Base-by-base conservation (phyloP, 1,284 basidiomycete genomes). In the Ceratobasidium sp. region DNA sequence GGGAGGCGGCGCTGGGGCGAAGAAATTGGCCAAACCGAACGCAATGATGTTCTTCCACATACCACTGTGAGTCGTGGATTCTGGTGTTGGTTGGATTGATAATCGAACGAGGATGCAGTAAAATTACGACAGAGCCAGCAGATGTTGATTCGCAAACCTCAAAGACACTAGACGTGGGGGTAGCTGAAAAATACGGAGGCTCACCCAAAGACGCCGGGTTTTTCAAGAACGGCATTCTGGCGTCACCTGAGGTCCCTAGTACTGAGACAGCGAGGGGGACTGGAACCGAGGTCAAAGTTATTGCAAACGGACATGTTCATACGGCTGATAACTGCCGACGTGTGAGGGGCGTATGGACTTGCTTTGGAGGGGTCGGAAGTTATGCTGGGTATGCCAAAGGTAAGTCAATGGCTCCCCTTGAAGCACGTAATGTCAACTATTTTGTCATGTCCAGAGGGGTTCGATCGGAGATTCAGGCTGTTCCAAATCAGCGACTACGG, bases 31-130 rank as follows among this genome's bases (percentile, higher is more conserved):
- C 3, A 96, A 94, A 78, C 94, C 94, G 1, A 96, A 96, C 75
- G 94, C 93, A 0, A 78, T 96, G 74, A 92, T 94, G 89, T 96
- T 95, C 81, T 96, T 96, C 87, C 94, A 97, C 75, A 96, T 97
- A 64, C 94, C 94, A 49, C 76, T 96, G 82, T 93, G 78, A n/a
- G 91, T 86, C 53, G 73, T 77, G 0, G 77, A 72, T 45, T 43
- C 34, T 27, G 13, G 29, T 25, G 20, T 32, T 35, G 20, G 29
- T 40, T 47, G 20, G 74, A 47, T 12, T 56, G 17, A n/a, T 31
- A 17, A 32, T 15, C 43, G 34, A 53, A 50, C 22, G 13, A 29
- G 35, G 29, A 62, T 2, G 70, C 88, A 88, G 67, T 83, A 84
- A 73, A 89, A 91, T 76, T 81, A 88, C 4, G 89, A 86, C 73